Base-by-base conservation (phyloP, 257 asterid species). In the Nicotiana benthamiana region DNA sequence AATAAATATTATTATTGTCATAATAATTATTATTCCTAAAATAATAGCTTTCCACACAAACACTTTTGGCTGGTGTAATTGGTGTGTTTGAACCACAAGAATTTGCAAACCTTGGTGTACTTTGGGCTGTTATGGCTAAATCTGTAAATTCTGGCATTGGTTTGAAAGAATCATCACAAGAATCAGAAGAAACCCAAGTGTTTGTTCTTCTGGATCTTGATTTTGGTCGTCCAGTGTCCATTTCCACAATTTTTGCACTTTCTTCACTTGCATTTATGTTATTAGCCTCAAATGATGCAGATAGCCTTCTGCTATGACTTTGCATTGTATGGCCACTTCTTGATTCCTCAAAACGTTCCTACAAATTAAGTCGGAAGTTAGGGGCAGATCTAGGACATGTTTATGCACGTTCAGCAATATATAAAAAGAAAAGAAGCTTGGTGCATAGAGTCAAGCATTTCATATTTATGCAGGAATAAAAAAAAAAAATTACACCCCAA, bases 201-300 rank as follows among this genome's bases (percentile, higher is more conserved):
- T 75, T 75, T 83, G 83, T 83, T 85, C 92, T 81, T 22, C 92
- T 77, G 83, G 97, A 86, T 86, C 92, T 89, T 63, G 91, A 83
- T 79, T 82, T 87, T 27, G 92, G 84, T 79, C 90, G 68, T 77
- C 94, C 94, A 2, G 94, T 90, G 11, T 94, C 98, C n/a, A 94
- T 87, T 74, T 92, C 97, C 36, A 94, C 92, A 79, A 91, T 93
- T 77, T 93, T 94, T 28, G 95, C 91, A 94, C 87, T 86, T 48
- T 91, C 95, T 32, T 91, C 96, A 36, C 81, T 68, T 61, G 85
- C 34, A 5, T 82, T 84, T 2, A 75, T 20, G 15, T 46, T 79
- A 9, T 86, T 77, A 8, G 80, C 78, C 16, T 90, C 97, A 52
- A 84, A 87, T 12, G 94, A 86, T 12, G 89, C 78, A 0, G 94